These are phyloP conservation scores for Heimioporus sp. DNA, from an alignment of 768 basidiomycete species.

Conservation along the genomic window DNA sequence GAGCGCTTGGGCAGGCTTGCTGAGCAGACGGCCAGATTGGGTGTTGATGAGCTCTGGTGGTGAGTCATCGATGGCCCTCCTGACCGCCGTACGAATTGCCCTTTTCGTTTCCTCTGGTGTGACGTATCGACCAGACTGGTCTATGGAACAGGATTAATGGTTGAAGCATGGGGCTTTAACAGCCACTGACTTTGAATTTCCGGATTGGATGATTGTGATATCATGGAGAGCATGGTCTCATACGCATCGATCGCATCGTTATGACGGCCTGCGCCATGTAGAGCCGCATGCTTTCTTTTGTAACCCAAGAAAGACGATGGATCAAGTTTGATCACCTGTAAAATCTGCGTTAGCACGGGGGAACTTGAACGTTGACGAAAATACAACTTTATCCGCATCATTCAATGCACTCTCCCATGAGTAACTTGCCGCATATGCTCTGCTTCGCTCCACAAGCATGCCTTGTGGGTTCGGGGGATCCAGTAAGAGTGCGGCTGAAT, in stretches of 20 bases:
- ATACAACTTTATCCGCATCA: background rate
- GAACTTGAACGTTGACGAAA: too few species aligned
- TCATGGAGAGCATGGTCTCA: background rate
- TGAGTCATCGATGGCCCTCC: too few species aligned
- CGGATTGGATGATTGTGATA: background rate
- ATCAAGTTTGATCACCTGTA: background rate
- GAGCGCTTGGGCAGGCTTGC: too few species aligned
- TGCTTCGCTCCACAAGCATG: background rate
- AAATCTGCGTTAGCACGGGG: too few species aligned
- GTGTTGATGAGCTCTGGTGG: too few species aligned
- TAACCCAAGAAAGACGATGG: slow-evolving; percentile 1
- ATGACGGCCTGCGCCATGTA: background rate
- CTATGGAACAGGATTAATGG: too few species aligned
- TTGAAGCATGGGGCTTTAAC: too few species aligned
- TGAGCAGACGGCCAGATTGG: too few species aligned
- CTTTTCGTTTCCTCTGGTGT: too few species aligned
- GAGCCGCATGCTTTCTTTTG: background rate
- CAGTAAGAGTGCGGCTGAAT: background rate
- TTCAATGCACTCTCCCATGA: background rate
- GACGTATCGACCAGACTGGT: too few species aligned
- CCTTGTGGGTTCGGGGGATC: background rate
- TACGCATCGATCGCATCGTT: background rate
- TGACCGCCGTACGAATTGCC: too few species aligned
- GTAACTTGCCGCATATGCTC: background rate
- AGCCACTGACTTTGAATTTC: background rate